These are phyloP conservation scores for Vaccinium corymbosum DNA, from an alignment of 148 eudicot genomes.

Conservation along the genomic window DNA sequence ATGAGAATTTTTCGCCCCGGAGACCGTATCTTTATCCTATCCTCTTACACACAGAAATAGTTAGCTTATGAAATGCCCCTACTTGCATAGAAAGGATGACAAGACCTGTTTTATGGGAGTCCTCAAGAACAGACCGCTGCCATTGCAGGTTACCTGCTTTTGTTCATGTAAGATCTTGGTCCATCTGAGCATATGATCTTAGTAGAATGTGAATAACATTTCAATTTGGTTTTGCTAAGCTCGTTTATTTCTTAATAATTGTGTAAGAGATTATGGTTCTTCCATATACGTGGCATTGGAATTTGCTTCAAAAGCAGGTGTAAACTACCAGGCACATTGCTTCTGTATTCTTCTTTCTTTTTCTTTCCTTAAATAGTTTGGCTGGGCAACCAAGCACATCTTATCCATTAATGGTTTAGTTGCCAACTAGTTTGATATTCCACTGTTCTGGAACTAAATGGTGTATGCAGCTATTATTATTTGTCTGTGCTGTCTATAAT, in stretches of 20 bases:
- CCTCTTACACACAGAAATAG: background rate
- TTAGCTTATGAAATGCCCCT: background rate
- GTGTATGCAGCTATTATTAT: constrained; percentile 9
- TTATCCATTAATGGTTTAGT: background rate
- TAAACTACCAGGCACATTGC: background rate
- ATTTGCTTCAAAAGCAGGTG: constrained; percentile 1
- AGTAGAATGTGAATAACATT: background rate
- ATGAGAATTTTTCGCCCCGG: background rate
- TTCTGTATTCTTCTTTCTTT: background rate
- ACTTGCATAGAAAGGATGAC: background rate
- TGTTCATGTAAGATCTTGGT: background rate
- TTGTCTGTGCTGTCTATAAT: background rate
- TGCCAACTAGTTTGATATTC: background rate
- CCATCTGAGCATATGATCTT: background rate
- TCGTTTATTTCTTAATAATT: background rate
- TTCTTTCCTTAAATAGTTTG: background rate
- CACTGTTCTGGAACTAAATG: background rate
- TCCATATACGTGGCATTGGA: background rate
- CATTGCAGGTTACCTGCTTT: background rate
- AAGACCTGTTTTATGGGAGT: background rate
- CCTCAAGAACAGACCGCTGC: background rate
- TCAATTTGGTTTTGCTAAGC: background rate
- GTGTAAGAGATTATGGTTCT: background rate
- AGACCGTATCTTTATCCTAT: background rate
- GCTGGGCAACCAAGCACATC: background rate